phyloP scores from a whole-genome alignment of 2,329 filamentous ascomycete genomes.

The Colletotrichum lindemuthianum region DNA sequence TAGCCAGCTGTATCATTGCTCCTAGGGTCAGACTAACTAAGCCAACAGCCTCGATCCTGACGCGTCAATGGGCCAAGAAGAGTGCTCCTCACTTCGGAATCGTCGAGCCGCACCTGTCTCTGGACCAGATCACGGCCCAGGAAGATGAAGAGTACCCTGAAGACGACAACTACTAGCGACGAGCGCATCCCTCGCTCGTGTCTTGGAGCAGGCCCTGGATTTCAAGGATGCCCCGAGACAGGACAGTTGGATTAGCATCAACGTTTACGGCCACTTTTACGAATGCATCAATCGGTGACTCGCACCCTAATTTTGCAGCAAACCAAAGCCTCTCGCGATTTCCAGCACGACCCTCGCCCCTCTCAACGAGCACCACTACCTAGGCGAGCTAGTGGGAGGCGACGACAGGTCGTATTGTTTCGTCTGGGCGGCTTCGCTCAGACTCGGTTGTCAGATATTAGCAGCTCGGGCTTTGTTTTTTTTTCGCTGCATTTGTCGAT shows the following conservation, averaged over 20 bases:
- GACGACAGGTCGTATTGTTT: conserved; percentile 23
- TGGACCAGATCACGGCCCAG: conserved; percentile 56
- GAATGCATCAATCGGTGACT: conserved; percentile 47
- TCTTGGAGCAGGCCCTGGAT: conserved; percentile 35
- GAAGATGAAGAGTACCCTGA: conserved; percentile 42
- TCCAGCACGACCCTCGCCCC: background rate
- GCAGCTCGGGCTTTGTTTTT: conserved; percentile 20
- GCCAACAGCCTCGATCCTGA: conserved; percentile 82
- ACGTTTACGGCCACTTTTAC: conserved; percentile 40
- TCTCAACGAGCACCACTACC: background rate
- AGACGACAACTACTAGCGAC: conserved; percentile 41
- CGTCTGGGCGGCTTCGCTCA: conserved; percentile 20
- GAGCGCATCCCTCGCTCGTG: conserved; percentile 19
- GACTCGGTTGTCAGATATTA: conserved; percentile 27
- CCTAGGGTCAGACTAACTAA: conserved; percentile 40
- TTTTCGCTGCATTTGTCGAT: conserved; percentile 31
- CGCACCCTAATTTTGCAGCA: conserved; percentile 31
- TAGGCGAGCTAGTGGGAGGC: conserved; percentile 3
- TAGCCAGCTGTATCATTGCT: conserved; percentile 47
- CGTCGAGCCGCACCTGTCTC: conserved; percentile 56
- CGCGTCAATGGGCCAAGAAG: conserved; percentile 93
- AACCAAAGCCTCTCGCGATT: conserved; percentile 5
- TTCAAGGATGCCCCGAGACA: conserved; percentile 42
- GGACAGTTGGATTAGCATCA: conserved; percentile 36
- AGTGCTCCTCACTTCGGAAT: conserved; percentile 70